Percentiles rank a stretch among this genome's conserved stretches.
Conservation (phyloP, 192 early-diverging fungal genomes). For the Coemansia sp. region DNA sequence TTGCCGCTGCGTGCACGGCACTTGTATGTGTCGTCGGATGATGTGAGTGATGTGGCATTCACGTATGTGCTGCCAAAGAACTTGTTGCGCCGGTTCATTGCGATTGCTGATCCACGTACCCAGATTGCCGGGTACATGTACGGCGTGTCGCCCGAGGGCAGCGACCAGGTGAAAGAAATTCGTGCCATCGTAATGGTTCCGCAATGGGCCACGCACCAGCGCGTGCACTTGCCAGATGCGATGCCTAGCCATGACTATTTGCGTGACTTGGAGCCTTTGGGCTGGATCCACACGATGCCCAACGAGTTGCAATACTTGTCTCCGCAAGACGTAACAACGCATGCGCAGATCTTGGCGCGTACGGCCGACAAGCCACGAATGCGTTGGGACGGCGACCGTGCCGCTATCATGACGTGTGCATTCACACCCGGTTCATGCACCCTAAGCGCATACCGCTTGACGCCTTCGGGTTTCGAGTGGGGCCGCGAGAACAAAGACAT, state of each 20-base stretch:
- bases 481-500: conserved; percentile 90
- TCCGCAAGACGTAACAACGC: conserved; percentile 88
- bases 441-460: conserved; percentile 91
- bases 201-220: conserved; percentile 96
- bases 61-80: conserved; percentile 99
- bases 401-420: conserved; percentile 88
- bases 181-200: conserved; percentile 92
- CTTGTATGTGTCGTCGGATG: conserved; percentile 94
- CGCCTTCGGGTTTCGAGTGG: conserved; percentile 97
- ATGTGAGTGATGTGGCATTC: conserved; percentile 91
- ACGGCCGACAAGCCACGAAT: conserved; percentile 64
- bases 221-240: conserved; percentile 84
- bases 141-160: conserved; percentile 85
- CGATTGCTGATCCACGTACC: conserved; percentile 88
- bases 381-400: conserved; percentile 93
- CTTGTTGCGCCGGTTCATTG: conserved; percentile 94
- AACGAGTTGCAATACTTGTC: conserved; percentile 82
- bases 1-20: conserved; percentile 93
- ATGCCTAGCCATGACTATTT: conserved; percentile 91
- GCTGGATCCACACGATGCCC: conserved; percentile 98
- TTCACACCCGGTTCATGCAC: conserved; percentile 99
- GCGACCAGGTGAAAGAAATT: conserved; percentile 94
- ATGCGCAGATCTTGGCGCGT: conserved; percentile 86
- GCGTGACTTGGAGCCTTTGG: conserved; percentile 90
- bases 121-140: conserved; percentile 96